phyloP scores from a whole-genome alignment of 164 flowering plant species.

The Piper longum region DNA sequence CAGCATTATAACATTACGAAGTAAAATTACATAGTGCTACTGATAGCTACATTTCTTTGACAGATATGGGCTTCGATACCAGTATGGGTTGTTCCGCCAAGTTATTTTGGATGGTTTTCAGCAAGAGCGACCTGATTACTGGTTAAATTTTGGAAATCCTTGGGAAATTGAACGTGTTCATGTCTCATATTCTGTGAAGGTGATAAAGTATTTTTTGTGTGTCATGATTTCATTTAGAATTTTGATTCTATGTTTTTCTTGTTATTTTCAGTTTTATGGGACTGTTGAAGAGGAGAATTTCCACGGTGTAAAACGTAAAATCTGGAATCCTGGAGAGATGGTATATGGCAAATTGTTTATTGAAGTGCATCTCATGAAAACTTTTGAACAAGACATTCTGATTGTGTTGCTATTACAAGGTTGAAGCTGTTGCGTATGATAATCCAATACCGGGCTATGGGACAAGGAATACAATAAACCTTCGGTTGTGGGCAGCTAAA shows the following conservation, averaged over 20 bases:
- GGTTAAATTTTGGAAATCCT: conserved; percentile 55
- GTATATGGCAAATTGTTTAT: conserved; percentile 10
- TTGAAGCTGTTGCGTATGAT: conserved; percentile 58
- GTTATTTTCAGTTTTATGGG: conserved; percentile 33
- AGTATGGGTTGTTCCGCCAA: conserved; percentile 49
- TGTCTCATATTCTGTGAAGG: conserved; percentile 46
- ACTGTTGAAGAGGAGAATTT: conserved; percentile 31
- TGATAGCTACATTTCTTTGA: conserved; percentile 5
- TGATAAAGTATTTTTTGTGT: conserved; percentile 3
- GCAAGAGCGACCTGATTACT: conserved; percentile 48
- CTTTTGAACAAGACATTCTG: neutral
- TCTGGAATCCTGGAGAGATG: conserved; percentile 49
- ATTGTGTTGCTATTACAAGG: conserved; percentile 12
- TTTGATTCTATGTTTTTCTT: neutral
- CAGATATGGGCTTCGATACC: conserved; percentile 51
- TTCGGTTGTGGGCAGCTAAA: conserved; percentile 58
- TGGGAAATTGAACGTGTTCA: conserved; percentile 57
- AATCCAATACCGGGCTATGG: conserved; percentile 58
- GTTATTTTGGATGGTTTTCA: conserved; percentile 44
- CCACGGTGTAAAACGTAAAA: conserved; percentile 29
- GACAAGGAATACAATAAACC: conserved; percentile 41
- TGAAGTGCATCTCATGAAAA: neutral
- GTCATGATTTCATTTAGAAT: neutral
- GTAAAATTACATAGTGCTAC: neutral
- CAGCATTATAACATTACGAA: neutral